Base-by-base conservation (phyloP, 2,329 filamentous ascomycete species). In the Botrytis hyacinthi region DNA sequence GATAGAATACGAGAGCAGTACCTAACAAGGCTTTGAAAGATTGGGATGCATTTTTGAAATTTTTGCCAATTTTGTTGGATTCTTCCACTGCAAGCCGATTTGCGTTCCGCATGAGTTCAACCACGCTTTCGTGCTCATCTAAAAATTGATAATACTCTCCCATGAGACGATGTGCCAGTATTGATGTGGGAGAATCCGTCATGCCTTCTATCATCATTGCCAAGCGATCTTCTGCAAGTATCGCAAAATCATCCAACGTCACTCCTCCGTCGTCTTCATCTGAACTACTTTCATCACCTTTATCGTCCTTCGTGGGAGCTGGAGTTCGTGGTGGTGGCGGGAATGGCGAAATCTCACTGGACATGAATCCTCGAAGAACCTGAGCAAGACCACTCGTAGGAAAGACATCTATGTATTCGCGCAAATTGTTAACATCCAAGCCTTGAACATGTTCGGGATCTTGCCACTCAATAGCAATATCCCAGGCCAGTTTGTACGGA, bases 1-100 rank as follows among this genome's bases (percentile, higher is more conserved):
- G 95, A 77, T 97, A 93, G 78, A 94, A 93, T 3, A 99, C 93
- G 32, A 98, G 83, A 0, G 95, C 91, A n/a, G 94, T 98, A 16
- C 89, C 96, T 12, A 99, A 88, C 60, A 89, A 91, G 61, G 93
- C 87, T 73, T 90, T 93, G 72, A 96, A 87, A 1, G 92, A 89
- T 81, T 97, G 93, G 68, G 87, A 85, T 9, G 90, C 92, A 78
- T 95, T 90, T 65, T 86, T 84, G 69, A 97, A 90, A 1, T 83
- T 81, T 61, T 97, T 80, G 0, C 94, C 93, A 10, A 90, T 93
- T 79, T 89, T 91, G 59, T 84, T 85, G 0, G 88, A 86, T 80
- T 95, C 89, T 8, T 85, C 84, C 18, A 84, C 82, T 37, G 93
- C 81, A 20, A 91, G 85, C 48, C 86, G 86, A 62, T 93, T 84